Percentiles rank a stretch among this genome's conserved stretches.
Evolutionary conservation across 2,329 filamentous ascomycete species (phyloP).

Genomic region (Calonectria honghensis): DNA sequence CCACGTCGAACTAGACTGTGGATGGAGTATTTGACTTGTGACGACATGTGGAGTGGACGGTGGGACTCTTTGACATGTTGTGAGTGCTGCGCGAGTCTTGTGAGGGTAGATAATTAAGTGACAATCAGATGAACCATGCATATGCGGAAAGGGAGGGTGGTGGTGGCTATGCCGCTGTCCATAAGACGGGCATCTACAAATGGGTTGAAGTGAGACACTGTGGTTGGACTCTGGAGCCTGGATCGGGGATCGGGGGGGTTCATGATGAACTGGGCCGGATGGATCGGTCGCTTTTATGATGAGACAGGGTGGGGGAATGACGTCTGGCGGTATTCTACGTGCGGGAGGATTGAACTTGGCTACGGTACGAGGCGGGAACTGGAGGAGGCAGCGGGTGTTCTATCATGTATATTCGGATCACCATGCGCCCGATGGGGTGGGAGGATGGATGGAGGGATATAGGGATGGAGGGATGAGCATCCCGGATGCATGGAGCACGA

Average conservation of each 20-base stretch:
- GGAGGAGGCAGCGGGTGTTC: conserved; percentile 2
- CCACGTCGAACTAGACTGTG: neutral
- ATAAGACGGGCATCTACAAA: conserved; percentile 8
- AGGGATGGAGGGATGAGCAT: too few relatives aligned
- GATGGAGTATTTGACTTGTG: conserved; percentile 1
- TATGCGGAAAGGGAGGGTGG: neutral
- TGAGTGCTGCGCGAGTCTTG: neutral
- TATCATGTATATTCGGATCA: neutral
- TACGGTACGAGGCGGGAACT: conserved; percentile 11
- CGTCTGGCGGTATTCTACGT: conserved; percentile 6
- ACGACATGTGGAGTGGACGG: neutral
- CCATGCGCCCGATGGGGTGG: neutral
- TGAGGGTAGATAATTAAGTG: neutral
- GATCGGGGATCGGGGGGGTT: conserved; percentile 4
- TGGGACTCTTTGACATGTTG: neutral
- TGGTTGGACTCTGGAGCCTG: conserved; percentile 14
- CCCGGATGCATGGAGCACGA: neutral
- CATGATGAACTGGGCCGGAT: conserved; percentile 35
- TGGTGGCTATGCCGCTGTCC: conserved; percentile 26
- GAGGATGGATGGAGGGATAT: neutral
- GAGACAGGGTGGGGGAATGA: conserved; percentile 19
- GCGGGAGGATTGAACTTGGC: conserved; percentile 9
- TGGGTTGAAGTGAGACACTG: conserved; percentile 37
- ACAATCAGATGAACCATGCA: conserved; percentile 15
- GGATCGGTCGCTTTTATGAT: conserved; percentile 25